Base-by-base conservation (phyloP, 148 eudicot species). In the Cornus kousa region DNA sequence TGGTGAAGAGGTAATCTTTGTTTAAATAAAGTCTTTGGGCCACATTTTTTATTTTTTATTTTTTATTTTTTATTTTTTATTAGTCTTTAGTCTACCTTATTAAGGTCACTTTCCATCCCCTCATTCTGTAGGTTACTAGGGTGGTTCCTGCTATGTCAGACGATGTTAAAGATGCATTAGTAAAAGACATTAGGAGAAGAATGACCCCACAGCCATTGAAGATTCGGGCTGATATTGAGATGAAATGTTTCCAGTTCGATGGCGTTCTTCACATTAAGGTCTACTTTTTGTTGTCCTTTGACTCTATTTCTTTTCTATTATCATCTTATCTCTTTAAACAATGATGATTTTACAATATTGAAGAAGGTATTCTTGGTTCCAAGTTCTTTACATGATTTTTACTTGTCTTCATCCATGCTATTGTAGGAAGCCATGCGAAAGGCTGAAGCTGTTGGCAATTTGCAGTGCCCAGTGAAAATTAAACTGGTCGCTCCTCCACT, bases 131-230 rank as follows among this genome's bases (percentile, higher is more conserved):
- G 99, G 90, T 94, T 64, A 87, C 92, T 10, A 90, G 94, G 79
- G 94, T 91, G 72, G 84, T 88, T 69, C 98, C 98, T 83, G 95
- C 99, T 71, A 84, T 94, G 24, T 85, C 98, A 37, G 97, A 93
- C 28, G 94, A 92, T 80, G 92, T 97, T 50, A 97, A 97, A 87
- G 99, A 92, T 78, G 89, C 97, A 31, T 75, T 94, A 72, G 84
- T 91, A 0, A 97, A 89, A 80, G 94, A 92, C 80, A 90, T 97
- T 57, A 86, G 88, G 70, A 87, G 99, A 77, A 87, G 98, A 86
- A 97, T 97, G 99, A 97, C 99, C 55, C 99, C 99, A 32, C 99
- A 97, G 80, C 99, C 99, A 48, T 78, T 96, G 78, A 96, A 94
- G 81, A 94, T 96, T 74, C 94, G 99, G 60, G 99, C 99, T 78